Percentiles rank a stretch among this genome's conserved stretches.
Conservation (phyloP, 441 rosid genomes). For the Metrosideros polymorpha region DNA sequence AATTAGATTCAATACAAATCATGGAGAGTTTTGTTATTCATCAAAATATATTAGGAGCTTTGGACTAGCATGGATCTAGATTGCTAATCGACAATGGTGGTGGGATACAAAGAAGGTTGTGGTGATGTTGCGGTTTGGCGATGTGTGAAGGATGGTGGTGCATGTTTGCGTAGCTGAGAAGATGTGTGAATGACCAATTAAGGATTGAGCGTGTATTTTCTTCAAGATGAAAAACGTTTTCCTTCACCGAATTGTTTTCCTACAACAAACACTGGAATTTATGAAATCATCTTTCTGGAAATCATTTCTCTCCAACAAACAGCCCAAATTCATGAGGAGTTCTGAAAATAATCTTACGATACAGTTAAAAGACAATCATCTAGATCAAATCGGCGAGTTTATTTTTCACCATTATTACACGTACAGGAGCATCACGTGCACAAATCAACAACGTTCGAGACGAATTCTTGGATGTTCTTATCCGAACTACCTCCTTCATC, state of each 20-base stretch:
- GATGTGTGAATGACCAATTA: background rate
- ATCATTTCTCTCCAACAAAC: background rate
- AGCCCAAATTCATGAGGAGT: background rate
- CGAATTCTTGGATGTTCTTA: conserved; percentile 20
- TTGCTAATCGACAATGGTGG: background rate
- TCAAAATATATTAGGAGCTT: too few relatives aligned
- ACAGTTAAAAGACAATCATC: background rate
- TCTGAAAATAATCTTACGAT: background rate
- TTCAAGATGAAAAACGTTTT: background rate
- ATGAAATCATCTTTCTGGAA: background rate
- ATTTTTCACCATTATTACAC: background rate
- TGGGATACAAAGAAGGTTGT: background rate
- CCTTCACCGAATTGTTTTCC: background rate
- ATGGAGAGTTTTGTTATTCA: too few relatives aligned
- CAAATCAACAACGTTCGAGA: background rate
- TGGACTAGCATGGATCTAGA: background rate
- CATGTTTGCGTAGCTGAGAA: background rate
- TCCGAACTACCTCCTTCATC: conserved; percentile 31
- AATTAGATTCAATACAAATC: too few relatives aligned
- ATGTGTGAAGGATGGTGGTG: background rate
- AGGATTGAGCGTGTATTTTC: background rate
- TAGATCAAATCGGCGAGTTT: background rate
- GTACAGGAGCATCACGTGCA: background rate
- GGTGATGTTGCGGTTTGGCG: background rate
- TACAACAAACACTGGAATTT: background rate